phyloP scores from a whole-genome alignment of 2,329 filamentous ascomycete genomes.

The Alternaria incomplexa region DNA sequence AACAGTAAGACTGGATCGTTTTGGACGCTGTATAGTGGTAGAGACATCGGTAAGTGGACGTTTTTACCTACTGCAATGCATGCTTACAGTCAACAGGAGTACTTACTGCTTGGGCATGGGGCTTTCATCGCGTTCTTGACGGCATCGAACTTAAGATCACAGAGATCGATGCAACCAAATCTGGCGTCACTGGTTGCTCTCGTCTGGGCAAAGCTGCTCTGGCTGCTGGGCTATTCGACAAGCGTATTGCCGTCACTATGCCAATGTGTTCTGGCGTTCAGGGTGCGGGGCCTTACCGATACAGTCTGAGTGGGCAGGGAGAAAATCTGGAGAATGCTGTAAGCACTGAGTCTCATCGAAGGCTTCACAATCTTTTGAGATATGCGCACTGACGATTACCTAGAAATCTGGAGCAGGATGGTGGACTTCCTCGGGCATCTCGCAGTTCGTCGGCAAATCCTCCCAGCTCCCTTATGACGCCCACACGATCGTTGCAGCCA shows the following conservation, averaged over 20 bases:
- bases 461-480: constrained; percentile 44
- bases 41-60: constrained; percentile 54
- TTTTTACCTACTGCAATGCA: background rate
- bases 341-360: background rate
- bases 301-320: constrained; percentile 53
- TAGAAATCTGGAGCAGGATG: constrained; percentile 44
- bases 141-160: constrained; percentile 46
- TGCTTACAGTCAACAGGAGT: constrained; percentile 26
- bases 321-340: constrained; percentile 51
- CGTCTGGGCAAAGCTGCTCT: constrained; percentile 46
- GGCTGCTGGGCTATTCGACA: constrained; percentile 45
- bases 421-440: constrained; percentile 45
- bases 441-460: constrained; percentile 41
- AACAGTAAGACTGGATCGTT: constrained; percentile 58
- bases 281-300: constrained; percentile 45
- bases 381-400: background rate
- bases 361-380: background rate
- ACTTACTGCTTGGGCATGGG: constrained; percentile 48
- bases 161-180: constrained; percentile 42
- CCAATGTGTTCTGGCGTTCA: constrained; percentile 46
- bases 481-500: constrained; percentile 45
- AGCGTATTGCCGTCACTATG: constrained; percentile 47
- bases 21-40: constrained; percentile 58
- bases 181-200: constrained; percentile 46
- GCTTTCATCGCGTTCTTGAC: constrained; percentile 48